Base-by-base conservation (phyloP, 2,329 filamentous ascomycete genomes). In the Colletotrichum falcatum region DNA sequence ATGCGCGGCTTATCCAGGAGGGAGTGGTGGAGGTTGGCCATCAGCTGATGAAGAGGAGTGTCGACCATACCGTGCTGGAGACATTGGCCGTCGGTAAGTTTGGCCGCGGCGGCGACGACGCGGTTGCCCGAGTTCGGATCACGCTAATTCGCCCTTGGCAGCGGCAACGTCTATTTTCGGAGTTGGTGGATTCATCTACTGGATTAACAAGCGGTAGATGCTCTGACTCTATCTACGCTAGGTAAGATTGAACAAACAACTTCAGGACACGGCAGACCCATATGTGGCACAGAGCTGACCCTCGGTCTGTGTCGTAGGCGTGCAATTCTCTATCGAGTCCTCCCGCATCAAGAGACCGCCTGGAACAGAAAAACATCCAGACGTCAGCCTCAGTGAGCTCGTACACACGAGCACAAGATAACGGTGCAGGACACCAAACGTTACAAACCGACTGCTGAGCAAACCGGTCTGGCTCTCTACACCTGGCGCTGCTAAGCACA, bases 141-240 rank as follows among this genome's bases (percentile, higher is more conserved):
- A 11, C 3, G 5, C 26, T 61, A 14, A 54, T 18, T 20, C 54
- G 9, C 23, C 7, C 2, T 18, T 28, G 5, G 2, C 23, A 70
- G 68, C 64, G 12, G 68, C 33, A 9, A 63, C 59, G 2, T 35
- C 35, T 3, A 44, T 70, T 14, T 70, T 70, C n/a, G 68, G 68
- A 23, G 68, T 70, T 1, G 68, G 68, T 2, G 68, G 68, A n/a
- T 67, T 63, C 44, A 70, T 70, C 46, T 70, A 70, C 49, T 70
- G 68, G 68, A 63, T 68, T 39, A 70, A 70, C 53, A 48, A 59
- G 2, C 49, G 48, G 39, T 70, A 60, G 58, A 59, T 9, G 20
- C 33, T 12, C 8, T 30, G 11, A 37, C 5, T 6, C 16, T 1
- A 16, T n/a, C 0, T 2, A 20, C 1, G 2, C n/a, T 1, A 26